Percentiles rank a stretch among this genome's conserved stretches.
Conservation (phyloP, 1,139 yeast species). For the Candida glucosophila region DNA sequence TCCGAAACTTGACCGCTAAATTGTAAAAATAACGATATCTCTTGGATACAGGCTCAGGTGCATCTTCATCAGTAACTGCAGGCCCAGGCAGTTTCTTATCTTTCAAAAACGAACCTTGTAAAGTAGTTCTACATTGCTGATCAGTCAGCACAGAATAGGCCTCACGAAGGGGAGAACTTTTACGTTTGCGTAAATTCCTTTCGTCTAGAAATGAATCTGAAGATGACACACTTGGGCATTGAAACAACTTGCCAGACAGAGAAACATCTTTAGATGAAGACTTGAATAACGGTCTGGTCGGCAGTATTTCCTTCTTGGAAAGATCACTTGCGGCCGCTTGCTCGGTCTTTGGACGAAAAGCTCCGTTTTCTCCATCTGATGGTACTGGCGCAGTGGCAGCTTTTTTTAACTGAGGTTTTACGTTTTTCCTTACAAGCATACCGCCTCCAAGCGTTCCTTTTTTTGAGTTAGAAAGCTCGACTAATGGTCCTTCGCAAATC, state of each 20-base stretch:
- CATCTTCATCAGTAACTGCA: constrained; percentile 1
- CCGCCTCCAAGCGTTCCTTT: constrained; percentile 16
- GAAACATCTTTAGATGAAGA: not conserved
- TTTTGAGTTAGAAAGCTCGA: constrained; percentile 4
- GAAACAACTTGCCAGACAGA: not conserved
- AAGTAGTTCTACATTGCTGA: no score
- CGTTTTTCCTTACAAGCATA: constrained; percentile 8
- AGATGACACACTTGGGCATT: no score
- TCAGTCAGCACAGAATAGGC: no score
- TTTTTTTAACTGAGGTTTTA: constrained; percentile 8
- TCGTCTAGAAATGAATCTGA: no score
- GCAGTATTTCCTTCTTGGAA: constrained; percentile 2
- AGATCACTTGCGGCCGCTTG: constrained; percentile 2
- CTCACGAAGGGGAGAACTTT: no score
- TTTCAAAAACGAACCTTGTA: no score
- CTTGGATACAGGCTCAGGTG: no score
- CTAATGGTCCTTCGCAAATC: constrained; percentile 15
- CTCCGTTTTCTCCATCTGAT: not conserved
- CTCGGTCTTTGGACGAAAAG: constrained; percentile 1
- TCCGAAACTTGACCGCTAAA: constrained; percentile 28
- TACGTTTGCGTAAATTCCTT: no score
- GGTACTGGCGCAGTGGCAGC: constrained; percentile 12
- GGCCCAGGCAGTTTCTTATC: no score
- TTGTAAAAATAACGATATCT: constrained; percentile 15
- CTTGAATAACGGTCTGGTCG: not conserved